Evolutionary conservation across 768 basidiomycete species (phyloP).

Genomic region (Tulasnella sp.): DNA sequence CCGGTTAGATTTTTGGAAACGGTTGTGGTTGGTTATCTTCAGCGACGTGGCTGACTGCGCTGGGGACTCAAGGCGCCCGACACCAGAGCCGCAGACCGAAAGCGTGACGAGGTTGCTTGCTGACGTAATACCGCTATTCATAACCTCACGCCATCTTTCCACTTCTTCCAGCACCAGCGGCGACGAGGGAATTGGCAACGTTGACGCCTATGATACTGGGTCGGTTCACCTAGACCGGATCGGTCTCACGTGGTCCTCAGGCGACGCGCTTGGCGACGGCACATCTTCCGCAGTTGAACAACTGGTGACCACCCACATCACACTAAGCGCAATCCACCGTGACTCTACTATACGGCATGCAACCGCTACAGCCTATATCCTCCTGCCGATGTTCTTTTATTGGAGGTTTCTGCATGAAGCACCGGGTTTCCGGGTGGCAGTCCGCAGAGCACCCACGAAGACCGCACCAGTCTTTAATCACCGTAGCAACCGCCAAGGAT

Average conservation of each 20-base stretch:
- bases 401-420: background rate
- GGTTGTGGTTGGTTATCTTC: background rate
- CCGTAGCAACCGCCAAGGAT: background rate
- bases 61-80: background rate
- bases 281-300: background rate
- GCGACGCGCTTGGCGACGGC: background rate
- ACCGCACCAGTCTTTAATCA: background rate
- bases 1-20: background rate
- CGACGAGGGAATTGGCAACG: background rate
- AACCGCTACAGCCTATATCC: background rate
- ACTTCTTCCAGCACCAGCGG: background rate
- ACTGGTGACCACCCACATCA: background rate
- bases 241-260: background rate
- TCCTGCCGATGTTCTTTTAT: background rate
- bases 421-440: background rate
- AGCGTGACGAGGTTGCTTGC: background rate
- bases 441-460: background rate
- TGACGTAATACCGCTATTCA: background rate
- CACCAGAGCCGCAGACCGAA: background rate
- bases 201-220: background rate
- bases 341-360: background rate
- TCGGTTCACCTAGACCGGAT: background rate
- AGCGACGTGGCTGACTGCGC: background rate
- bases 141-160: background rate
- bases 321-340: background rate